Evolutionary conservation across 805 yeast species (phyloP).

Genomic region (Candida verbasci): DNA sequence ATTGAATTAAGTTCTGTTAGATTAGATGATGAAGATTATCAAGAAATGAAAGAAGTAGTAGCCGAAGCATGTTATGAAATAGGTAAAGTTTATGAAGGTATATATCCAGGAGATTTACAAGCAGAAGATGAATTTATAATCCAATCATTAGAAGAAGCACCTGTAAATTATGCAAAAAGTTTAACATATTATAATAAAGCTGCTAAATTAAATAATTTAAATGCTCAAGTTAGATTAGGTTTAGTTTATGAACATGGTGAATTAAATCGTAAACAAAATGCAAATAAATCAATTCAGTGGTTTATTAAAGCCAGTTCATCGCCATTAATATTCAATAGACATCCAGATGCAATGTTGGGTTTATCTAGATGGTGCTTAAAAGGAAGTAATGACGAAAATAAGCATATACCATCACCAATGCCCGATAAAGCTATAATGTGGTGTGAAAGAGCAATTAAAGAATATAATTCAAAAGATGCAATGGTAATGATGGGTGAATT

Average conservation of each 20-base stretch:
- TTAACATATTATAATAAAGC: slow-evolving; percentile 38
- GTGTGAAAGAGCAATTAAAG: slow-evolving; percentile 41
- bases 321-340: slow-evolving; percentile 35
- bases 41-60: slow-evolving; percentile 37
- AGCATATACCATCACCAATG: slow-evolving; percentile 32
- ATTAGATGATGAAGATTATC: slow-evolving; percentile 32
- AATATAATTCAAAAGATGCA: slow-evolving; percentile 36
- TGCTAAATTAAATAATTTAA: slow-evolving; percentile 35
- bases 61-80: slow-evolving; percentile 39
- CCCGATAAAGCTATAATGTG: slow-evolving; percentile 36
- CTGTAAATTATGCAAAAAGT: slow-evolving; percentile 40
- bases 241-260: slow-evolving; percentile 41
- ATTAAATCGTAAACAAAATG: slow-evolving; percentile 33
- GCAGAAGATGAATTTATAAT: slow-evolving; percentile 32
- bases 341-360: slow-evolving; percentile 44
- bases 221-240: slow-evolving; percentile 40
- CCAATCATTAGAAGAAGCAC: slow-evolving; percentile 31
- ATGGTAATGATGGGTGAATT: slow-evolving; percentile 34
- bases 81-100: slow-evolving; percentile 41
- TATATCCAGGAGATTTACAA: slow-evolving; percentile 39
- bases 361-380: slow-evolving; percentile 37
- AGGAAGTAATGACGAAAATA: slow-evolving; percentile 31
- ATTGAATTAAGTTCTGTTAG: slow-evolving; percentile 31
- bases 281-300: slow-evolving; percentile 43
- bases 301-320: slow-evolving; percentile 38